phyloP scores from a whole-genome alignment of 805 yeast genomes.

The Metschnikowia henanensis region DNA sequence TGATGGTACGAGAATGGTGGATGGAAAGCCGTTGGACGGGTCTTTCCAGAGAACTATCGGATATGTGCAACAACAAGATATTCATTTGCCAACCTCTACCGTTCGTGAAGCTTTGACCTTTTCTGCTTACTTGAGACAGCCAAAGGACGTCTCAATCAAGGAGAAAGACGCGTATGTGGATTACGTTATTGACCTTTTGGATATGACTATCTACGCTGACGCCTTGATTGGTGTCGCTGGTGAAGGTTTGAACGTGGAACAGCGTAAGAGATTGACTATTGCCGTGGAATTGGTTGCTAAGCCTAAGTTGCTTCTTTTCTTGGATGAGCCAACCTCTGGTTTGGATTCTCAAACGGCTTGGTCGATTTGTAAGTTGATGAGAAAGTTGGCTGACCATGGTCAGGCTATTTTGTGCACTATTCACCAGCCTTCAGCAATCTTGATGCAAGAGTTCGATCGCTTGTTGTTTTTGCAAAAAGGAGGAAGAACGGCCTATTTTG shows the following conservation, averaged over 20 bases:
- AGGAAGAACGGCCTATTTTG: slow-evolving; percentile 80
- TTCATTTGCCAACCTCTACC: slow-evolving; percentile 66
- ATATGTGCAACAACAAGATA: slow-evolving; percentile 79
- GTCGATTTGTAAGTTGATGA: slow-evolving; percentile 67
- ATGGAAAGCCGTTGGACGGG: slow-evolving; percentile 60
- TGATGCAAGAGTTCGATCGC: slow-evolving; percentile 68
- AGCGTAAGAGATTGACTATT: slow-evolving; percentile 43
- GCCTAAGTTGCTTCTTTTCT: slow-evolving; percentile 59
- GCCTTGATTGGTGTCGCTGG: slow-evolving; percentile 82
- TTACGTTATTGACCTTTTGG: slow-evolving; percentile 61
- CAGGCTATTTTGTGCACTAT: slow-evolving; percentile 77
- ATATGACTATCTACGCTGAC: slow-evolving; percentile 70
- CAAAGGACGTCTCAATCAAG: slow-evolving; percentile 49
- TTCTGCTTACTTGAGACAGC: slow-evolving; percentile 73
- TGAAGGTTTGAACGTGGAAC: slow-evolving; percentile 42
- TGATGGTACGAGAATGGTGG: slow-evolving; percentile 60
- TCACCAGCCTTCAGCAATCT: slow-evolving; percentile 74
- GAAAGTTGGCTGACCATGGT: slow-evolving; percentile 67
- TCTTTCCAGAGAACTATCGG: slow-evolving; percentile 80
- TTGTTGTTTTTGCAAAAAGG: slow-evolving; percentile 68
- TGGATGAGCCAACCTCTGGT: slow-evolving; percentile 78
- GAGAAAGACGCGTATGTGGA: slow-evolving; percentile 73
- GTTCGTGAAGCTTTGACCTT: slow-evolving; percentile 75
- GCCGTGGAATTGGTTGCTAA: slow-evolving; percentile 74
- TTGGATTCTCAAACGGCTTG: slow-evolving; percentile 69